Evolutionary conservation across 179 eudicot genomes (phyloP).

Genomic region (Beta macrorhiza): DNA sequence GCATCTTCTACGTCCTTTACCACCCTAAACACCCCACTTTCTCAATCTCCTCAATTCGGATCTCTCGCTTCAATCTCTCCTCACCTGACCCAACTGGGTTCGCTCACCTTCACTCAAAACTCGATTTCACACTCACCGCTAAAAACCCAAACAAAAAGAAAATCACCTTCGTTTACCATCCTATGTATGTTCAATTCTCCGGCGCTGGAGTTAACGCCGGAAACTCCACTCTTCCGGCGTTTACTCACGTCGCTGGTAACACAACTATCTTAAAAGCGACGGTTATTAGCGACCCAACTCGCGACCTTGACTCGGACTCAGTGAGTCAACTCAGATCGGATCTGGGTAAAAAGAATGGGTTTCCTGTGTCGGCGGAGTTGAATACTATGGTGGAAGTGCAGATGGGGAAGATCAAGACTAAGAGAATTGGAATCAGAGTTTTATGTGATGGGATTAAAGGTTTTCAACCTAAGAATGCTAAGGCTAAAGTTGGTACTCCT

Average conservation of each 20-base stretch:
- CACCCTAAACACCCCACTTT: slow-evolving; percentile 52
- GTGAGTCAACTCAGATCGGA: slow-evolving; percentile 45
- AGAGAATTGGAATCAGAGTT: slow-evolving; percentile 65
- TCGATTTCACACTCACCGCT: slow-evolving; percentile 67
- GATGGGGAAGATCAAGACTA: slow-evolving; percentile 58
- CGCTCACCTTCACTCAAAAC: slow-evolving; percentile 43
- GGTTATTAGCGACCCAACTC: slow-evolving; percentile 15
- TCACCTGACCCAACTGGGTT: slow-evolving; percentile 44
- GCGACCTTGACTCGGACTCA: slow-evolving; percentile 50
- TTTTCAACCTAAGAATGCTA: slow-evolving; percentile 47
- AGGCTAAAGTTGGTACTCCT: slow-evolving; percentile 34
- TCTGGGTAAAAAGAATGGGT: slow-evolving; percentile 53
- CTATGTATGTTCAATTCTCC: slow-evolving; percentile 28
- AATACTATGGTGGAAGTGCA: slow-evolving; percentile 57
- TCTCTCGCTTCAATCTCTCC: slow-evolving; percentile 40
- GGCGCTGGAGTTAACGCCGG: slow-evolving; percentile 35
- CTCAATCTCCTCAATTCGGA: slow-evolving; percentile 30
- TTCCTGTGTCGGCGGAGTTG: slow-evolving; percentile 49
- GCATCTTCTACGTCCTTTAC: slow-evolving; percentile 56
- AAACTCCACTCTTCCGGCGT: slow-evolving; percentile 44
- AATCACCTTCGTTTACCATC: slow-evolving; percentile 36
- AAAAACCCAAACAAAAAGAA: slow-evolving; percentile 71
- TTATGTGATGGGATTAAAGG: slow-evolving; percentile 63
- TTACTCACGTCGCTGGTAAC: slow-evolving; percentile 41
- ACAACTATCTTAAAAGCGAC: slow-evolving; percentile 40